A percentile compares a stretch with the other conserved stretches of the same genome.
Evolutionary conservation across 75 land plant species (phyloP).

Genomic region (Adiantum capillusveneris): DNA sequence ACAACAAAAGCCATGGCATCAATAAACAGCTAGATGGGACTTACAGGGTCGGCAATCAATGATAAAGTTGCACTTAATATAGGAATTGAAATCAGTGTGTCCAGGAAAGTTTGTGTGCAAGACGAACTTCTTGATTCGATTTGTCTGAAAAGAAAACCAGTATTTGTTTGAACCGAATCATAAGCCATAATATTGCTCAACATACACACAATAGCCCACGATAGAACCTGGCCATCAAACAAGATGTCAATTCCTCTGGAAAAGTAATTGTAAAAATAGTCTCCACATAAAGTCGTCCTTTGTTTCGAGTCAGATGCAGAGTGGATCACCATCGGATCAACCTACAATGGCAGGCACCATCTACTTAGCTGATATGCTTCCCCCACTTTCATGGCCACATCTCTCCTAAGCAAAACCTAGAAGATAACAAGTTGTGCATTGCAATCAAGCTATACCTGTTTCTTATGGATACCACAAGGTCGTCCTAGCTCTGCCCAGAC

Average conservation of each 20-base stretch:
- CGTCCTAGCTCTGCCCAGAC: constrained; percentile 89
- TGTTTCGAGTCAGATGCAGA: constrained; percentile 88
- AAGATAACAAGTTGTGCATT: too few species aligned
- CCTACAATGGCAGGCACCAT: constrained; percentile 36
- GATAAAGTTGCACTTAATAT: constrained; percentile 91
- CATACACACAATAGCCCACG: too few species aligned
- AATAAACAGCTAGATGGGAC: neutral
- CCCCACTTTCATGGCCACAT: too few species aligned
- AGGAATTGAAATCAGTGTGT: constrained; percentile 94
- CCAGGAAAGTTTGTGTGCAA: constrained; percentile 93
- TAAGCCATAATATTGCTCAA: too few species aligned
- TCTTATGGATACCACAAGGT: constrained; percentile 93
- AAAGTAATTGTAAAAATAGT: constrained; percentile 93
- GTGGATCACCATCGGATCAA: constrained; percentile 97
- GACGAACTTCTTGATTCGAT: constrained; percentile 88
- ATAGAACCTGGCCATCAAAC: constrained; percentile 98
- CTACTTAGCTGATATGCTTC: too few species aligned
- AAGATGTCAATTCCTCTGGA: constrained; percentile 87
- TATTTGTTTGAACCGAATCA: too few species aligned
- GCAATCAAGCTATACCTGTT: constrained; percentile 49
- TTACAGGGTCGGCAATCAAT: constrained; percentile 58
- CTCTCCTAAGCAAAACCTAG: too few species aligned
- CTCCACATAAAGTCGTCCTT: constrained; percentile 75
- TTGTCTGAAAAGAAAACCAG: constrained; percentile 42
- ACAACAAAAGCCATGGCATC: too few species aligned